Evolutionary conservation across 495 filamentous ascomycete species (phyloP).

Genomic region (Bacidia rubella): DNA sequence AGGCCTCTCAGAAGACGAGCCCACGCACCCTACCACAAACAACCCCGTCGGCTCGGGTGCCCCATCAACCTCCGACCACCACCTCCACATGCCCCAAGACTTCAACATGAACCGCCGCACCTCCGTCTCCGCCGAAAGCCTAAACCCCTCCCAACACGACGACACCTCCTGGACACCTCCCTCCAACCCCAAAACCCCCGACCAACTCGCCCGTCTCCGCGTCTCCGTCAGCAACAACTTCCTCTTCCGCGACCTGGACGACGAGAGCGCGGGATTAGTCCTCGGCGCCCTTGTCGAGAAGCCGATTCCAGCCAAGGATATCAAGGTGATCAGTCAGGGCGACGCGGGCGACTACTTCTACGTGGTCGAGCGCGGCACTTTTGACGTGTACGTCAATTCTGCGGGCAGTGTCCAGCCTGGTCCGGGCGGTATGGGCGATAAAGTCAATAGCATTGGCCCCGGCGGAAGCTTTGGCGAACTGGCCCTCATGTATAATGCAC

Average conservation of each 20-base stretch:
- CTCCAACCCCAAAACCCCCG: slow-evolving; percentile 62
- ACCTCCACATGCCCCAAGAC: slow-evolving; percentile 73
- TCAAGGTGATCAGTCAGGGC: slow-evolving; percentile 93
- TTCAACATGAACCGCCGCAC: slow-evolving; percentile 89
- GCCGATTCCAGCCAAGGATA: slow-evolving; percentile 83
- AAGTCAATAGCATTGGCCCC: slow-evolving; percentile 68
- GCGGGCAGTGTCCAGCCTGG: slow-evolving; percentile 71
- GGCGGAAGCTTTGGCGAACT: slow-evolving; percentile 97
- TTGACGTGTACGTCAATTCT: slow-evolving; percentile 81
- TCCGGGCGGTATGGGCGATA: slow-evolving; percentile 67
- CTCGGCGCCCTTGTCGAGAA: slow-evolving; percentile 89
- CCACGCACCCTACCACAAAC: slow-evolving; percentile 45
- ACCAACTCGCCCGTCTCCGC: slow-evolving; percentile 68
- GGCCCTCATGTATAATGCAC: slow-evolving; percentile 96
- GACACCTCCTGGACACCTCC: slow-evolving; percentile 88
- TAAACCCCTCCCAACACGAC: slow-evolving; percentile 72
- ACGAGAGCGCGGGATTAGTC: slow-evolving; percentile 76
- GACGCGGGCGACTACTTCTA: slow-evolving; percentile 97
- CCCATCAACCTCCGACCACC: slow-evolving; percentile 32
- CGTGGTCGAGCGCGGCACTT: slow-evolving; percentile 79
- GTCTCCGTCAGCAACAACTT: slow-evolving; percentile 80
- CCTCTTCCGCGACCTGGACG: slow-evolving; percentile 86
- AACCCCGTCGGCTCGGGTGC: slow-evolving; percentile 23
- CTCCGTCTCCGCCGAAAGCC: slow-evolving; percentile 90
- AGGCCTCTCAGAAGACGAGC: slow-evolving; percentile 48